Evolutionary conservation across 2,329 filamentous ascomycete species (phyloP), one percentile per base, ranked within the genome.

Genomic region (Arthrobotrys entomopaga): DNA sequence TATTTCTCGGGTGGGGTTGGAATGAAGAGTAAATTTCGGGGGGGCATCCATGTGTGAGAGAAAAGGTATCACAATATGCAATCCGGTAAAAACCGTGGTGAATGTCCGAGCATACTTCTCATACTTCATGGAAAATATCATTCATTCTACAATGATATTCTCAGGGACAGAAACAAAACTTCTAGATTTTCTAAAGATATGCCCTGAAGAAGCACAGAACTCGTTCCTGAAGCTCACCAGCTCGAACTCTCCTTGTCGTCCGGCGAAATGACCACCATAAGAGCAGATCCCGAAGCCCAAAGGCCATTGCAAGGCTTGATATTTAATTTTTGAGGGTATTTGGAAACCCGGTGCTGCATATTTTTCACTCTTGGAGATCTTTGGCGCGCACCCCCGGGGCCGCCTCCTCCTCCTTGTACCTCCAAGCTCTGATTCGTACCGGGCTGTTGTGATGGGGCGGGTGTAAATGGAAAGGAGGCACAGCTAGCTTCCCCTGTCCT

Each of bases 21-120:
- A 64, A 64, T 38, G 66, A 46, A 26, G 54, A 19, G 43, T n/a
- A n/a, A n/a, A n/a, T n/a, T 53, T 43, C 58, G 49, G 46, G 50
- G 49, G 59, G 34, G 38, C 38, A 34, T 34, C 29, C 43, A 66
- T 69, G 64, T 48, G 48, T 67, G 54, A 67, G 29, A 34, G 63
- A 67, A 67, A 20, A n/a, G 56, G 60, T 73, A 73, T 73, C 69
- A 73, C 69, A 73, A 63, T 66, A 49, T 40, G 48, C 69, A 73
- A 63, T 66, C 56, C 48, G 48, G 29, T 65, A 29, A 49, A 34
- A 71, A 65, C 61, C 29, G 67, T 64, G 59, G 65, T 57, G 65
- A 42, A 54, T n/a, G n/a, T n/a, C n/a, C n/a, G n/a, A n/a, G n/a
- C 19, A 46, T 67, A 52, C 16, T 11, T 57, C n/a, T 48, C 54